A percentile compares a stretch with the other conserved stretches of the same genome.
These are phyloP conservation scores for Sclerotinia borealis DNA, from an alignment of 2,329 filamentous ascomycete genomes.

Conservation along the genomic window DNA sequence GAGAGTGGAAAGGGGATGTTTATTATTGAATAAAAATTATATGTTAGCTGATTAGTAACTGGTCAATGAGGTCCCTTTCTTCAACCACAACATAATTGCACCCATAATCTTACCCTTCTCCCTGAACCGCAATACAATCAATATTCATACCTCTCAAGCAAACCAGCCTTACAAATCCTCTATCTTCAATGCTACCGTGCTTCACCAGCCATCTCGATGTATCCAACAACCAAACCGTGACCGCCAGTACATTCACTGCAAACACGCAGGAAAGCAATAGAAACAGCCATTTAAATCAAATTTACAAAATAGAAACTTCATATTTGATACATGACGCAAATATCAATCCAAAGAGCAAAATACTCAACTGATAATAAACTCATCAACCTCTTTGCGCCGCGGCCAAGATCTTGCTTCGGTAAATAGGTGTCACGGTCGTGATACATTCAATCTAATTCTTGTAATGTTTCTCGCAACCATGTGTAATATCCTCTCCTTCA, in stretches of 20 bases:
- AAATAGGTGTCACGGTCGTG: background rate
- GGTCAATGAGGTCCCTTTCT: too few relatives aligned
- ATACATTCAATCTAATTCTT: background rate
- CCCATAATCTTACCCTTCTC: slow-evolving; percentile 21
- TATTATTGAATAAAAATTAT: too few relatives aligned
- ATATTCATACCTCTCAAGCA: slow-evolving; percentile 15
- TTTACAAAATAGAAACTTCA: background rate
- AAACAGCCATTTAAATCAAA: background rate
- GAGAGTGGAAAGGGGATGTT: too few relatives aligned
- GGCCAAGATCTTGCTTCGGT: background rate
- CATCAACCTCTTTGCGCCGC: background rate
- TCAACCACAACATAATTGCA: slow-evolving; percentile 16
- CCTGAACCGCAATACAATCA: background rate
- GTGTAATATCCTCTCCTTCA: background rate
- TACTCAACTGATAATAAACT: background rate
- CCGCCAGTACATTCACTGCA: slow-evolving; percentile 72
- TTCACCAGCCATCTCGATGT: slow-evolving; percentile 93
- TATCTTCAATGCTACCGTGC: slow-evolving; percentile 92
- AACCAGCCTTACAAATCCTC: slow-evolving; percentile 74
- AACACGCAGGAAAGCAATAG: slow-evolving; percentile 46
- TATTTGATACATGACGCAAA: background rate
- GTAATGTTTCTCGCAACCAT: background rate
- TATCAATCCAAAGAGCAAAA: background rate
- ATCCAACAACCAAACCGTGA: slow-evolving; percentile 85
- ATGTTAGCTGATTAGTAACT: too few relatives aligned